phyloP scores from a whole-genome alignment of 1,284 basidiomycete species.

The Cystobasidiaceae sp. region DNA sequence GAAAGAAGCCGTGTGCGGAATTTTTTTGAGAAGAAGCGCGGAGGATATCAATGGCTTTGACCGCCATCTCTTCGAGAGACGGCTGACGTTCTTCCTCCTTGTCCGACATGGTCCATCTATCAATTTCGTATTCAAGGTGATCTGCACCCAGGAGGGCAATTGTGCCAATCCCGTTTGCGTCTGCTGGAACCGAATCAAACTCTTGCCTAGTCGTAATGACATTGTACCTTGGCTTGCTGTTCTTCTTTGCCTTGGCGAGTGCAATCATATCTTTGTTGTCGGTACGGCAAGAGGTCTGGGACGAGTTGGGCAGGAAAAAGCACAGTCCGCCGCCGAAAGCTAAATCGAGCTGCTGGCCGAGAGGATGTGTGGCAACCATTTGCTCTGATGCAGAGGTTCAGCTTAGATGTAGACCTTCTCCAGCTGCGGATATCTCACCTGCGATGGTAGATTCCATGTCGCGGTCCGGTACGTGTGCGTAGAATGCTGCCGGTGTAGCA shows the following conservation, averaged over 20 bases:
- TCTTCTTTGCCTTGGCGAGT: constrained; percentile 34
- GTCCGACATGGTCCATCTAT: constrained; percentile 27
- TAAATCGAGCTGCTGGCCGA: constrained; percentile 42
- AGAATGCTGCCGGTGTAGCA: constrained; percentile 47
- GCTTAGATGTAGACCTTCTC: background rate
- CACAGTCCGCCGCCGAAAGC: constrained; percentile 48
- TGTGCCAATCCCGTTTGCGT: constrained; percentile 19
- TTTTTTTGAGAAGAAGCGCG: background rate
- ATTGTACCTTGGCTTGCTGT: constrained; percentile 32
- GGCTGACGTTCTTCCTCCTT: constrained; percentile 32
- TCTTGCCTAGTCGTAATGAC: constrained; percentile 31
- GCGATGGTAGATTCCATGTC: constrained; percentile 29
- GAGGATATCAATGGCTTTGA: constrained; percentile 26
- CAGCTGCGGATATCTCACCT: background rate
- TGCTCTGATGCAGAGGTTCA: constrained; percentile 1
- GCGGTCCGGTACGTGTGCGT: constrained; percentile 45
- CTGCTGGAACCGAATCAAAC: constrained; percentile 28
- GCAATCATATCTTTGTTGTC: constrained; percentile 45
- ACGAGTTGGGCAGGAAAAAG: constrained; percentile 45
- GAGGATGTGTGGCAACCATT: constrained; percentile 23
- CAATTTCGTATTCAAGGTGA: constrained; percentile 39
- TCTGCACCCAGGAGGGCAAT: constrained; percentile 35
- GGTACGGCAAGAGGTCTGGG: constrained; percentile 41
- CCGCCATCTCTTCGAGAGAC: constrained; percentile 35
- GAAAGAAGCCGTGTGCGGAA: constrained; percentile 37